A percentile compares a stretch with the other conserved stretches of the same genome.
These are phyloP conservation scores for Heterobasidion parviporum DNA, from an alignment of 1,284 basidiomycete genomes.

Conservation along the genomic window DNA sequence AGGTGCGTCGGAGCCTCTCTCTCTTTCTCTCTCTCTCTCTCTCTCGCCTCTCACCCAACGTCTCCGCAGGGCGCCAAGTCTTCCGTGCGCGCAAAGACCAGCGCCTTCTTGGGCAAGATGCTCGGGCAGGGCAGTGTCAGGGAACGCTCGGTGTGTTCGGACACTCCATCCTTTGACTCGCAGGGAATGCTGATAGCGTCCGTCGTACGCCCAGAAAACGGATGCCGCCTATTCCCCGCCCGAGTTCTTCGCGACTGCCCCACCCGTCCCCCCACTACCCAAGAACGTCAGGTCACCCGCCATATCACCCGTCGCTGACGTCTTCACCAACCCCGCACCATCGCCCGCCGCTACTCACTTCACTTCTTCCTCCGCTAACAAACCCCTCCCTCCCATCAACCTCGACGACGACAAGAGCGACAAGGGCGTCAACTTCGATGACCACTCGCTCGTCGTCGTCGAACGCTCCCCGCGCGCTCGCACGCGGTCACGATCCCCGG, in stretches of 20 bases:
- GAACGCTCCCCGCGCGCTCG: constrained; percentile 29
- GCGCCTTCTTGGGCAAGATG: constrained; percentile 71
- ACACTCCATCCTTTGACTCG: constrained; percentile 3
- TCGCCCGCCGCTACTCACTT: constrained; percentile 7
- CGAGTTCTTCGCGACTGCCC: constrained; percentile 37
- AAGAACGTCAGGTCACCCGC: constrained; percentile 29
- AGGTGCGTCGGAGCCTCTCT: constrained; percentile 25
- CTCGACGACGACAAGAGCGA: constrained; percentile 20
- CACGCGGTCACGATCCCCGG: constrained; percentile 22
- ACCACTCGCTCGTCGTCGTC: constrained; percentile 47
- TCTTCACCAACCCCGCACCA: constrained; percentile 31
- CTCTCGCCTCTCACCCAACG: constrained; percentile 1
- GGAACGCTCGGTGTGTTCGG: constrained; percentile 57
- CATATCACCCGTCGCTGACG: constrained; percentile 41
- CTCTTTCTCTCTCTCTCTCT: neutral
- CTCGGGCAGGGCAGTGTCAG: constrained; percentile 52
- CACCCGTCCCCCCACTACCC: constrained; percentile 68
- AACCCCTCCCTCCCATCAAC: constrained; percentile 56
- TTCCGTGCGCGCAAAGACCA: constrained; percentile 68
- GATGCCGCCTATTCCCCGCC: constrained; percentile 31
- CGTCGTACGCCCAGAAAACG: constrained; percentile 29
- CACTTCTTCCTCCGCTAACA: constrained; percentile 24
- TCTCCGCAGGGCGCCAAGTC: constrained; percentile 38
- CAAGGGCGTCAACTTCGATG: constrained; percentile 34
- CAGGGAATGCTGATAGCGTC: constrained; percentile 7